A percentile compares a stretch with the other conserved stretches of the same genome.
Conservation (phyloP, 2,329 filamentous ascomycete genomes). For the Neofusicoccum sp. region DNA sequence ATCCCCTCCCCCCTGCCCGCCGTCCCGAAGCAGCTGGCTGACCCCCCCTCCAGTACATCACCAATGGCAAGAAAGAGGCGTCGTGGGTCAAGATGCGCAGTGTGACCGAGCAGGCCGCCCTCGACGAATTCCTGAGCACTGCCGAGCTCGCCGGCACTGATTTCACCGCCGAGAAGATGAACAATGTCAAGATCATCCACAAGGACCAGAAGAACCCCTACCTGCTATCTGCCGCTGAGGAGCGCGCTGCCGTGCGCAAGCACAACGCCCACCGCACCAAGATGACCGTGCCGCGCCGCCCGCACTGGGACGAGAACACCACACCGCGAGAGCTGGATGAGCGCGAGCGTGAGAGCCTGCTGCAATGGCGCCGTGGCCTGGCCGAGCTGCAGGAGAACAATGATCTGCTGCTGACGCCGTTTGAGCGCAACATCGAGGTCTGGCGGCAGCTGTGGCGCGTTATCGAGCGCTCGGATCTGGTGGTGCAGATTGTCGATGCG, state of each 20-base stretch:
- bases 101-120: constrained; percentile 92
- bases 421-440: constrained; percentile 95
- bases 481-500: constrained; percentile 98
- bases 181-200: constrained; percentile 98
- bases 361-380: constrained; percentile 86
- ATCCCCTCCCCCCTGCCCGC: constrained; percentile 16
- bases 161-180: constrained; percentile 98
- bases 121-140: constrained; percentile 95
- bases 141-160: constrained; percentile 97
- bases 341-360: constrained; percentile 75
- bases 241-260: constrained; percentile 75
- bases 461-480: constrained; percentile 91
- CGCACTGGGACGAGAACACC: constrained; percentile 83
- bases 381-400: constrained; percentile 93
- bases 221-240: constrained; percentile 81
- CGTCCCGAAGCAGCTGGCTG: constrained; percentile 22
- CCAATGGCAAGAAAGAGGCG: constrained; percentile 86
- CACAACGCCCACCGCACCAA: constrained; percentile 78
- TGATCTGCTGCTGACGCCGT: constrained; percentile 94
- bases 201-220: constrained; percentile 95
- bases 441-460: constrained; percentile 98
- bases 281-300: constrained; percentile 86
- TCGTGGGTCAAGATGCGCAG: constrained; percentile 99
- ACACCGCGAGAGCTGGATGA: constrained; percentile 80
- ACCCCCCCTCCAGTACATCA: constrained; percentile 69